These are phyloP conservation scores for Lactarius indigo DNA, from an alignment of 768 basidiomycete species.

Conservation along the genomic window DNA sequence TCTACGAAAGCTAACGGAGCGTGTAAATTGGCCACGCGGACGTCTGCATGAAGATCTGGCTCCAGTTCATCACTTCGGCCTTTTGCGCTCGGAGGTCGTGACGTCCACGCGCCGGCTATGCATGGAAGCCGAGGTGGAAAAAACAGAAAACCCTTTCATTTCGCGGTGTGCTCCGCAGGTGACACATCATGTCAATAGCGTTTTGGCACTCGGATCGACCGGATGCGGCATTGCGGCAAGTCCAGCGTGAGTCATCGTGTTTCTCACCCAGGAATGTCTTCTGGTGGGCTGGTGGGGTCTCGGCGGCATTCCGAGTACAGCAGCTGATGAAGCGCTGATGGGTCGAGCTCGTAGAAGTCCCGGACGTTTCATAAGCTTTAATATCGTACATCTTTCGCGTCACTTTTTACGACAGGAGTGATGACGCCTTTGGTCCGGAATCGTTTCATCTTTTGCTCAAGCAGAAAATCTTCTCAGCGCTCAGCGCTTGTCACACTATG, in stretches of 20 bases:
- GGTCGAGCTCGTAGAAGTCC: background rate
- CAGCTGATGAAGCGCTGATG: background rate
- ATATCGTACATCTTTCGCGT: background rate
- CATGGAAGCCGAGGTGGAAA: background rate
- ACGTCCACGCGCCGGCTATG: background rate
- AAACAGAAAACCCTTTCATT: background rate
- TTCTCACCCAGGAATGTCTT: background rate
- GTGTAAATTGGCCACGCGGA: background rate
- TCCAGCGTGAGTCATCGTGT: background rate
- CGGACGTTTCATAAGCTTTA: background rate
- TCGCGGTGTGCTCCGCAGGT: background rate
- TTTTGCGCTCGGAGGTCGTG: background rate
- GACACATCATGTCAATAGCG: constrained; percentile 2
- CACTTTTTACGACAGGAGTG: constrained; percentile 1
- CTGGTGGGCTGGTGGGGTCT: background rate
- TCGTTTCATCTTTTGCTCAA: background rate
- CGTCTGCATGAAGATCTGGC: background rate
- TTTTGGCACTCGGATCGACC: constrained; percentile 3
- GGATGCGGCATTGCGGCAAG: background rate
- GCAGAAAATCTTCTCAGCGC: background rate
- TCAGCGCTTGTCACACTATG: background rate
- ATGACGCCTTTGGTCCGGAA: background rate
- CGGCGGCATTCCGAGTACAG: background rate
- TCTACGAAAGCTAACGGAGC: background rate
- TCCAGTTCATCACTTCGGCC: background rate